Evolutionary conservation across 805 yeast genomes (phyloP), one percentile per base, ranked within the genome.

Genomic region (Candida alai): DNA sequence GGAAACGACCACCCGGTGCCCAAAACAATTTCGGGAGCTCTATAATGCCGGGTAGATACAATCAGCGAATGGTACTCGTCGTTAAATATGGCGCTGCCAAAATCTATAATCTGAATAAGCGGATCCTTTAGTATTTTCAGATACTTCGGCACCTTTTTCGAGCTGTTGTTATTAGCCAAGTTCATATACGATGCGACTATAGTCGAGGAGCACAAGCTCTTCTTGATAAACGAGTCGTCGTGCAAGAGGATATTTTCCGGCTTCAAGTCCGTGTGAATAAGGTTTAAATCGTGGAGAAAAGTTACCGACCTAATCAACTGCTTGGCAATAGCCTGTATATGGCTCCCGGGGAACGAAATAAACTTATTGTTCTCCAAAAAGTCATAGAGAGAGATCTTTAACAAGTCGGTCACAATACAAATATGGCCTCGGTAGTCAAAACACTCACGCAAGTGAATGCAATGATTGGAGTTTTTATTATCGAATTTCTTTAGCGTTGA

Each of bases 1-100:
- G 97, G 95, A 48, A 74, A 88, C 6, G 96, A 84, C 97, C 98
- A 93, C 13, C 97, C 96, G n/a, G 76, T 71, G 2, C 96, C 96
- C 19, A 93, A 62, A 1, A 90, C 87, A 43, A 93, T 88, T 56
- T 93, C 98, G 0, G 98, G 98, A 0, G 98, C 98, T 35, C 98
- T 68, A 58, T 93, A 93, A 58, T 93, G 98, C 32, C 99, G 71
- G 2, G 99, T 93, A 6, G 96, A 85, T 8, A 93, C 96, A 11
- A 93, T 79, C 14, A 84, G 77, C 3, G 94, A 80, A 65, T 93
- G 99, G 54, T 84, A 88, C 61, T 93, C 97, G 58, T 89, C 95
- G 47, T 84, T 75, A 51, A 93, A 93, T 4, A 94, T 80, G 1
- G 98, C 96, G 24, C 93, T 80, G n/a, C 99, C 99, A 59, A 93